A percentile compares a stretch with the other conserved stretches of the same genome.
Evolutionary conservation across 2,329 filamentous ascomycete species (phyloP).

Genomic region (Phaeoacremonium minimum): DNA sequence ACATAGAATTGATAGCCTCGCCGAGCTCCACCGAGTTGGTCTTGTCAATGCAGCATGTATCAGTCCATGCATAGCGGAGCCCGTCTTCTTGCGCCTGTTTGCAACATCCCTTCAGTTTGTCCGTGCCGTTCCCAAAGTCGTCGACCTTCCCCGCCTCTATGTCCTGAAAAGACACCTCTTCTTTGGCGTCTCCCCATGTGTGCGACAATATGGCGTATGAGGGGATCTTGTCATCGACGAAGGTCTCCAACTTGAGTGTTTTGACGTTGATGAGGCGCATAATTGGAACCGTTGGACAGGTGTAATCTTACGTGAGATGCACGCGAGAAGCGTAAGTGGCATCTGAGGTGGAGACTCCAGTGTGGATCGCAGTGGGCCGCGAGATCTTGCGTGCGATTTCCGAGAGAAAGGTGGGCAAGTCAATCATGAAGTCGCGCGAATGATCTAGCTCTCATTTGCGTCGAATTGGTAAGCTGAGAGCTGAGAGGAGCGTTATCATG

Average conservation of each 20-base stretch:
- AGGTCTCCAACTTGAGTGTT: slow-evolving; percentile 1
- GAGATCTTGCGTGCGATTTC: too few species aligned
- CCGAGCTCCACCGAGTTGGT: slow-evolving; percentile 15
- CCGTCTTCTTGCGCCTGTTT: slow-evolving; percentile 3
- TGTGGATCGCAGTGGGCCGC: too few species aligned
- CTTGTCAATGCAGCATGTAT: slow-evolving; percentile 21
- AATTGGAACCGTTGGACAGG: not conserved
- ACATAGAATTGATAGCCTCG: too few species aligned
- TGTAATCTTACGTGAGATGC: too few species aligned
- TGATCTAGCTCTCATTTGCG: too few species aligned
- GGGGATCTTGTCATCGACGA: not conserved
- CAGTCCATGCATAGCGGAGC: slow-evolving; percentile 14
- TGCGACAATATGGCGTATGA: slow-evolving; percentile 20
- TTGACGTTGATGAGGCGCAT: slow-evolving; percentile 4
- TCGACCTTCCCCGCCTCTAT: slow-evolving; percentile 3
- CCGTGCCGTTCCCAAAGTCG: slow-evolving; percentile 5
- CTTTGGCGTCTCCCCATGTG: slow-evolving; percentile 17
- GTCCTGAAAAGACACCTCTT: slow-evolving; percentile 17
- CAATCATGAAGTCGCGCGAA: too few species aligned
- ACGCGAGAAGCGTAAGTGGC: too few species aligned
- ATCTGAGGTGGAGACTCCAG: too few species aligned
- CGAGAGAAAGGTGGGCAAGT: too few species aligned
- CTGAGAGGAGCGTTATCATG: too few species aligned
- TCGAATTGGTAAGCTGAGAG: too few species aligned
- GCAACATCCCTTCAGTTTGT: slow-evolving; percentile 8